Evolutionary conservation across 1,139 yeast species (phyloP).

Genomic region (Debaryomycetaceae sp.): DNA sequence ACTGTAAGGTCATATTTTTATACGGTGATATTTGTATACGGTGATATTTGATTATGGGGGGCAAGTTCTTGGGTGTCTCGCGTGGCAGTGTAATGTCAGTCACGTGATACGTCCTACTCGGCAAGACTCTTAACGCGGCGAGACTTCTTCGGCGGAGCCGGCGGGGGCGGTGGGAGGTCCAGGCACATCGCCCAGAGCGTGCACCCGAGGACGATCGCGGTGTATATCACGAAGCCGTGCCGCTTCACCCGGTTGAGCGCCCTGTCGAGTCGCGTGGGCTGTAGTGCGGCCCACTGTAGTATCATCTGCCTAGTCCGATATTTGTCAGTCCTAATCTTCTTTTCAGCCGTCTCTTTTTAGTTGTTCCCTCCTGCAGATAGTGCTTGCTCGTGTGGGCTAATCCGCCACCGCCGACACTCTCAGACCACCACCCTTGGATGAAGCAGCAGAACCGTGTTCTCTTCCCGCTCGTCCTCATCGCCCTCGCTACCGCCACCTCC

Average conservation of each 20-base stretch:
- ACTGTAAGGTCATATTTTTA: too few relatives aligned
- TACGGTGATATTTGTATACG: too few relatives aligned
- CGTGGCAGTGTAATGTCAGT: too few relatives aligned
- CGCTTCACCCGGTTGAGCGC: conserved; percentile 17
- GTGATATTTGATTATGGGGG: too few relatives aligned
- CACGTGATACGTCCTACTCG: too few relatives aligned
- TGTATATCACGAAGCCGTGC: conserved; percentile 27
- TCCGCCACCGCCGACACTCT: too few relatives aligned
- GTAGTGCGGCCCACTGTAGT: background rate
- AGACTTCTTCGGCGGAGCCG: conserved; percentile 5
- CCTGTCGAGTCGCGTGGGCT: conserved; percentile 12
- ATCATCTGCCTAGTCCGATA: conserved; percentile 1
- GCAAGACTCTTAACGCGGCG: too few relatives aligned
- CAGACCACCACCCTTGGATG: too few relatives aligned
- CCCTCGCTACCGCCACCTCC: conserved; percentile 1
- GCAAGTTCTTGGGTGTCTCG: too few relatives aligned
- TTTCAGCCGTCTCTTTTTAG: conserved; percentile 1
- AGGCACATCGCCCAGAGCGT: conserved; percentile 19
- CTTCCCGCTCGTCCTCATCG: background rate
- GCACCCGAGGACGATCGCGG: conserved; percentile 21
- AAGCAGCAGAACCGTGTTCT: conserved; percentile 1
- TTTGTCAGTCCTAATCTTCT: too few relatives aligned
- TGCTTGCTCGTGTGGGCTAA: too few relatives aligned
- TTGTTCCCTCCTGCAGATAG: too few relatives aligned
- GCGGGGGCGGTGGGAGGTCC: conserved; percentile 1